Conservation (phyloP, 768 basidiomycete species). For the Naganishia onofrii region DNA sequence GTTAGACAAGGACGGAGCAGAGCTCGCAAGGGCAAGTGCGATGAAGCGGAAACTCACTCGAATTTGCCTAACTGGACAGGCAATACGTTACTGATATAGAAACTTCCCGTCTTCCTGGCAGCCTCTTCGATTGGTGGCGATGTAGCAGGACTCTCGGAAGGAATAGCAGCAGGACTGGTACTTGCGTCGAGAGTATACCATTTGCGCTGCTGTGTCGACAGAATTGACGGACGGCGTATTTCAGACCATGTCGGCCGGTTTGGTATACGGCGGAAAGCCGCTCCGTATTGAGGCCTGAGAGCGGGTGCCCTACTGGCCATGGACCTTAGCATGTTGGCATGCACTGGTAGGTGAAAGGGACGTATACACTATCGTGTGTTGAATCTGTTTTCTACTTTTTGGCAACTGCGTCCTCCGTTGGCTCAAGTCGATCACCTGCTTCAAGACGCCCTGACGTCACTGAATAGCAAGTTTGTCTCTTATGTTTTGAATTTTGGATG, state of each 20-base stretch:
- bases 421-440: slow-evolving; percentile 11
- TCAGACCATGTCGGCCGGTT: neutral
- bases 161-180: neutral
- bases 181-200: neutral
- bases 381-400: no score
- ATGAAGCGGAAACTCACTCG: slow-evolving; percentile 35
- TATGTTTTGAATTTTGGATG: no score
- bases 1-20: neutral
- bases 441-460: slow-evolving; percentile 7
- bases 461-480: no score
- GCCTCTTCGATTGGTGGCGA: slow-evolving; percentile 1
- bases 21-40: neutral
- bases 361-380: no score
- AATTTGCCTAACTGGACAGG: slow-evolving; percentile 42
- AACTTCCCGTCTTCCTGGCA: slow-evolving; percentile 23
- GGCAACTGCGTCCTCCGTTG: no score
- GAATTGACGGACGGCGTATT: neutral
- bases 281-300: neutral
- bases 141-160: neutral
- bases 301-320: slow-evolving; percentile 6
- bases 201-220: slow-evolving; percentile 8
- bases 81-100: slow-evolving; percentile 52
- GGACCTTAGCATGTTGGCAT: slow-evolving; percentile 19
- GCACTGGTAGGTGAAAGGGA: neutral
- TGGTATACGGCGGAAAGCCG: no score